Evolutionary conservation across 2,329 filamentous ascomycete species (phyloP), one percentile per base, ranked within the genome.

Genomic region (Orbilia brochopaga): DNA sequence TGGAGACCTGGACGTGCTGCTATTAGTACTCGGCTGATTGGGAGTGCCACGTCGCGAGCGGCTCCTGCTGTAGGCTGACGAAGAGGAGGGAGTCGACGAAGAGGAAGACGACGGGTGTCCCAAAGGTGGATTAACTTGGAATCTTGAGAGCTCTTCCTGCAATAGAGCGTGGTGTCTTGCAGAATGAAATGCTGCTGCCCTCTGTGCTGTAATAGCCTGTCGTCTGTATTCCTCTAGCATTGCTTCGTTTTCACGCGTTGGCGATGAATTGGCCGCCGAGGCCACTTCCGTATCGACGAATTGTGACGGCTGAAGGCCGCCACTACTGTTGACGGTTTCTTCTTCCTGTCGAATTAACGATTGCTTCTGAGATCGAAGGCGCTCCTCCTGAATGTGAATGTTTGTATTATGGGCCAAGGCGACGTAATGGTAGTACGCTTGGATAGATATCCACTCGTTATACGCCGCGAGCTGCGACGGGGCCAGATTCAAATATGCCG

Each of bases 381-480:
- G 64, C 52, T 64, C 60, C 54, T 74, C 59, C 35, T 72, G 64
- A 24, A 56, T 17, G 13, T 60, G 42, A 35, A 62, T 40, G 42
- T 50, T 21, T 3, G 40, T 24, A 58, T 72, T 72, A 42, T 69
- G 57, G 35, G 65, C 51, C 54, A 69, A 50, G 17, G 72, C 72
- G 17, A 24, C 52, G 40, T 72, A 74, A 53, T 74, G 72, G 21
- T 70, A 59, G 42, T 70, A 72, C 15, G 72, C 65, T 50, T 70
- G 65, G 35, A 64, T 70, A 37, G 65, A 54, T 50, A 74, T 66
- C 61, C 72, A 64, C 59, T 74, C 64, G 59, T 60, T 60, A 44
- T 69, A 69, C 24, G 65, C 63, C 32, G 69, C 69, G 30, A 69
- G 61, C 35, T 73, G 65, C 40, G 62, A 72, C 60, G 62, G 60